phyloP scores from a whole-genome alignment of 805 yeast species.

The Cephaloascus albidus region DNA sequence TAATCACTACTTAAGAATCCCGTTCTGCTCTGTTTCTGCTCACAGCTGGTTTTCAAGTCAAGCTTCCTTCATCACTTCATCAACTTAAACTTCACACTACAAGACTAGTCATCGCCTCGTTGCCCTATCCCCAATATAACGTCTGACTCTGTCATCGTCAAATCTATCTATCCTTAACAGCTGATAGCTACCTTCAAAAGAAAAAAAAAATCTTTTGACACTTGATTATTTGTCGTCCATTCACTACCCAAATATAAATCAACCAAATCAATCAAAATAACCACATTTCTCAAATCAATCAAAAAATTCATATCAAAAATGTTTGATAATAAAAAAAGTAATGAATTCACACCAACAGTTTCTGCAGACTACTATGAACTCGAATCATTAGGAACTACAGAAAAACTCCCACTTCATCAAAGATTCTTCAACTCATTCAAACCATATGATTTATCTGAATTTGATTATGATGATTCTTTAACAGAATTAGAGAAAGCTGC shows the following conservation, averaged over 20 bases:
- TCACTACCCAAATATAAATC: neutral
- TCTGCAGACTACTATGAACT: neutral
- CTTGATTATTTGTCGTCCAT: neutral
- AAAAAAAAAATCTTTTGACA: neutral
- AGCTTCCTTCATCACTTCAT: too few relatives aligned
- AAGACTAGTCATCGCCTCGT: too few relatives aligned
- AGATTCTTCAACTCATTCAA: slow-evolving; percentile 14
- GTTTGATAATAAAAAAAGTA: neutral
- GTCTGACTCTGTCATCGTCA: too few relatives aligned
- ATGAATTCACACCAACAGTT: neutral
- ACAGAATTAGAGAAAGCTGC: slow-evolving; percentile 23
- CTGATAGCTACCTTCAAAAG: neutral
- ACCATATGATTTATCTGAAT: slow-evolving; percentile 18
- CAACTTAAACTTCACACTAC: too few relatives aligned
- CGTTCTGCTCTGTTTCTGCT: too few relatives aligned
- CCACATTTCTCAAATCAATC: too few relatives aligned
- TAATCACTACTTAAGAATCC: too few relatives aligned
- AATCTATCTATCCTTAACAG: too few relatives aligned
- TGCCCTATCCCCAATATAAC: too few relatives aligned
- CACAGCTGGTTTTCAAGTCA: too few relatives aligned
- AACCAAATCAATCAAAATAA: too few relatives aligned
- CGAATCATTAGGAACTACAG: neutral
- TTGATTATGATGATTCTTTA: slow-evolving; percentile 14
- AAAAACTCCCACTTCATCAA: neutral
- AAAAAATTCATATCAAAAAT: neutral